Percentiles rank a stretch among this genome's conserved stretches.
phyloP scores from a whole-genome alignment of 2,329 filamentous ascomycete genomes.

The Beauveria brongniartii region DNA sequence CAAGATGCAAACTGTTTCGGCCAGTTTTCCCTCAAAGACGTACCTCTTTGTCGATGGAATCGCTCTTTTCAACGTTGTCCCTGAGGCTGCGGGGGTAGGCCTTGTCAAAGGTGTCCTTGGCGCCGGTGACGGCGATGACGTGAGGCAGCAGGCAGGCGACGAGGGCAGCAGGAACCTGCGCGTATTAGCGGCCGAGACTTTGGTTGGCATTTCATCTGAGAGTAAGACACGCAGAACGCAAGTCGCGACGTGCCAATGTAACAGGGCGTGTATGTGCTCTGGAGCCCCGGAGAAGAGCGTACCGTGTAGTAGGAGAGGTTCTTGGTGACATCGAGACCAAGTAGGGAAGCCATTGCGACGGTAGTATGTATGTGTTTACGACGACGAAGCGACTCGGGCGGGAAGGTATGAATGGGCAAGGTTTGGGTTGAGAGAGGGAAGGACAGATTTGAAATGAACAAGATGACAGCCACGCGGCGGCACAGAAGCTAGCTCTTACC shows the following conservation, averaged over 20 bases:
- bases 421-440: not conserved
- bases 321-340: slow-evolving; percentile 27
- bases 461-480: too few relatives aligned
- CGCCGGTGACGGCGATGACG: slow-evolving; percentile 21
- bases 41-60: slow-evolving; percentile 24
- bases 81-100: slow-evolving; percentile 30
- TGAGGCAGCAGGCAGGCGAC: slow-evolving; percentile 28
- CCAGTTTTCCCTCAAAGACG: not conserved
- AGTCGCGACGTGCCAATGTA: not conserved
- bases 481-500: too few relatives aligned
- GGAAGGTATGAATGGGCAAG: not conserved
- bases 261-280: not conserved
- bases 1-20: too few relatives aligned
- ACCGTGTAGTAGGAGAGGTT: slow-evolving; percentile 20
- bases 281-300: not conserved
- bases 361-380: not conserved
- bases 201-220: not conserved
- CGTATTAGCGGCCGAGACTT: not conserved
- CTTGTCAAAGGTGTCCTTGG: slow-evolving; percentile 29
- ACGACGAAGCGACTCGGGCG: not conserved
- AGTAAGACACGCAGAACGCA: not conserved
- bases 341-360: slow-evolving; percentile 20
- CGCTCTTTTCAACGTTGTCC: slow-evolving; percentile 23
- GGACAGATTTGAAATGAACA: not conserved
- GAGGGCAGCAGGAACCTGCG: slow-evolving; percentile 34